Percentiles rank a stretch among this genome's conserved stretches.
phyloP scores from a whole-genome alignment of 352 stramenopile genomes.

The Phytophthora multivora region DNA sequence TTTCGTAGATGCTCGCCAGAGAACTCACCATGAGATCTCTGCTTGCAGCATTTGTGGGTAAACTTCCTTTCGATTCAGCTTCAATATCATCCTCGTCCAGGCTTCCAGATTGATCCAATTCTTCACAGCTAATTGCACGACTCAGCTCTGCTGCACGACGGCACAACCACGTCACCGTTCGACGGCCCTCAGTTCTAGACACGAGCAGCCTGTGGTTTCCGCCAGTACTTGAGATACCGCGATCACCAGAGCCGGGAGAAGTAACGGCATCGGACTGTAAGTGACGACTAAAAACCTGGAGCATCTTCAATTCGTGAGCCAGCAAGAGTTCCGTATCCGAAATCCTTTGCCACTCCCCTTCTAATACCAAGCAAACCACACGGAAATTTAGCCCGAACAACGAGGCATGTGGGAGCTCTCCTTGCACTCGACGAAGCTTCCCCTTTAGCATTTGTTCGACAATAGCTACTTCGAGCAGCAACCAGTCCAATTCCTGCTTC shows the following conservation, averaged over 20 bases:
- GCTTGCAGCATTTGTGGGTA: constrained; percentile 13
- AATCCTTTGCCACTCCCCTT: constrained; percentile 45
- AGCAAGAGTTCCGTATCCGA: constrained; percentile 36
- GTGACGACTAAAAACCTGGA: constrained; percentile 49
- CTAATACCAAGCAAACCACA: constrained; percentile 57
- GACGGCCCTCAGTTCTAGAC: constrained; percentile 45
- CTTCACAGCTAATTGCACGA: constrained; percentile 31
- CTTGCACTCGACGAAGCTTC: constrained; percentile 33
- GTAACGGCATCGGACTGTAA: constrained; percentile 31
- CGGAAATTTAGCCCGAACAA: constrained; percentile 59
- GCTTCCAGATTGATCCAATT: constrained; percentile 33
- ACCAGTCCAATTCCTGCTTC: constrained; percentile 35
- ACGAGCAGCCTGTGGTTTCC: constrained; percentile 33
- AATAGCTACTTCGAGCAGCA: constrained; percentile 36
- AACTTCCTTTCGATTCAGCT: constrained; percentile 1
- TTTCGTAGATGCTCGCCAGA: constrained; percentile 46
- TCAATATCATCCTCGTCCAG: constrained; percentile 23
- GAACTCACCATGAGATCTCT: constrained; percentile 33
- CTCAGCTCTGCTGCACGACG: constrained; percentile 34
- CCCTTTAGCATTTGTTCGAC: constrained; percentile 44
- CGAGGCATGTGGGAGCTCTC: constrained; percentile 38
- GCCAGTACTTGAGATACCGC: constrained; percentile 3
- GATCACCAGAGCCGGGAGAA: constrained; percentile 10
- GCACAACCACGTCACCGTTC: constrained; percentile 58
- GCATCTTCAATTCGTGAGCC: constrained; percentile 52